Evolutionary conservation across 2,329 filamentous ascomycete species (phyloP).

Genomic region (Exophiala dermatitidis): DNA sequence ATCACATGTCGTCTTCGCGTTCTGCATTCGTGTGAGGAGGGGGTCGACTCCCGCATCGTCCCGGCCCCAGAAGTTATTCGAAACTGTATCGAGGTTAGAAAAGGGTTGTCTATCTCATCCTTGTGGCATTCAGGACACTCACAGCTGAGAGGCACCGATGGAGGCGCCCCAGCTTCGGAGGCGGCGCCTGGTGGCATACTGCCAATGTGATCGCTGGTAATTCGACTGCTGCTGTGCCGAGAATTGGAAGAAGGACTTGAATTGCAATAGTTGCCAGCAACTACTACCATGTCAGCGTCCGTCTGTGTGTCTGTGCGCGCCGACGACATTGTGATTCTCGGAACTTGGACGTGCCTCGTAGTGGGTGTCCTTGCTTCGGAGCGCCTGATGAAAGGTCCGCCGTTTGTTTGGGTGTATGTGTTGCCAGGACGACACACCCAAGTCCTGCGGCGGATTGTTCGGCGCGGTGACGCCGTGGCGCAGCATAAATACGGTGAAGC

Average conservation of each 20-base stretch:
- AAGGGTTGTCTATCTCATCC: neutral
- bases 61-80: conserved; percentile 99
- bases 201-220: neutral
- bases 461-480: too few species aligned
- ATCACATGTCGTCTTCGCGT: conserved; percentile 88
- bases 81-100: conserved; percentile 43
- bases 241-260: neutral
- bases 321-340: neutral
- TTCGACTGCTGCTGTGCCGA: neutral
- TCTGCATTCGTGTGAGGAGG: conserved; percentile 87
- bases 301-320: conserved; percentile 1
- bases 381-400: neutral
- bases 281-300: neutral
- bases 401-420: neutral
- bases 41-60: conserved; percentile 93
- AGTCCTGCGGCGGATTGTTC: too few species aligned
- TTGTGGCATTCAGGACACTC: neutral
- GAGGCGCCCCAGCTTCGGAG: conserved; percentile 20
- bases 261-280: neutral
- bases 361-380: neutral
- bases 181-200: conserved; percentile 18
- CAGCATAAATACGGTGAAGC: too few species aligned
- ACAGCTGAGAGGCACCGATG: conserved; percentile 25
- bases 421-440: neutral
- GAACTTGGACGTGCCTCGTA: neutral